Base-by-base conservation (phyloP, 2,329 filamentous ascomycete genomes). In the Helotiales sp. region DNA sequence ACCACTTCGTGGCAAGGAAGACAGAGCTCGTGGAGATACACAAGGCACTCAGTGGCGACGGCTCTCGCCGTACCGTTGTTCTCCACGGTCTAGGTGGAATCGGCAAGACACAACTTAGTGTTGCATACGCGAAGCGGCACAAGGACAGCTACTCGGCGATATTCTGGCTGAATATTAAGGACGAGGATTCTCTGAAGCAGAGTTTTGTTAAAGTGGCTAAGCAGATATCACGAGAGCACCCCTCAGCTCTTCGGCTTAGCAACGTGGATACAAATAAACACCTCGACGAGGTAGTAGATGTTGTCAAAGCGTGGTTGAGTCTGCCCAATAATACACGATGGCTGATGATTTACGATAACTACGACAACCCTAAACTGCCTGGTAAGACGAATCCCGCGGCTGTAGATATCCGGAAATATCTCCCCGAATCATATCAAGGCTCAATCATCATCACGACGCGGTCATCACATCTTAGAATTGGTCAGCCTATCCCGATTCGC, bases 1-100 rank as follows among this genome's bases (percentile, higher is more conserved):
- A 73, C 64, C 54, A 76, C 78, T 79, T 64, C n/a, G 75, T 79
- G 17, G 77, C 73, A 40, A 74, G 77, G 71, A 62, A 75, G 49
- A 47, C 69, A 15, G 75, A 79, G 69, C 72, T 79, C 1, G 58
- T 50, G 47, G 69, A 75, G 45, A 79, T 80, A 63, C 73, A 75
- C 50, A 64, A 62, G 34, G 67, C 32, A 61, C 73, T 79, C 61
- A 60, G 59, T 8, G 64, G 73, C 26, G 65, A 77, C 67, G 71
- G 72, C 20, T 66, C 61, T 28, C 67, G 66, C 10, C 61, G 37
- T 71, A 15, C 6, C 3, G 49, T 52, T 28, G 26, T 52, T 52
- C 15, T 52, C 0, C 26, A 52, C 1, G 49, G 49, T 4, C 26
- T 52, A 17, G 13, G 49, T 1, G 49, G 49, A 52, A 52, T 52